Base-by-base conservation (phyloP, 192 early-diverging fungal genomes). In the Funneliformis mosseae region DNA sequence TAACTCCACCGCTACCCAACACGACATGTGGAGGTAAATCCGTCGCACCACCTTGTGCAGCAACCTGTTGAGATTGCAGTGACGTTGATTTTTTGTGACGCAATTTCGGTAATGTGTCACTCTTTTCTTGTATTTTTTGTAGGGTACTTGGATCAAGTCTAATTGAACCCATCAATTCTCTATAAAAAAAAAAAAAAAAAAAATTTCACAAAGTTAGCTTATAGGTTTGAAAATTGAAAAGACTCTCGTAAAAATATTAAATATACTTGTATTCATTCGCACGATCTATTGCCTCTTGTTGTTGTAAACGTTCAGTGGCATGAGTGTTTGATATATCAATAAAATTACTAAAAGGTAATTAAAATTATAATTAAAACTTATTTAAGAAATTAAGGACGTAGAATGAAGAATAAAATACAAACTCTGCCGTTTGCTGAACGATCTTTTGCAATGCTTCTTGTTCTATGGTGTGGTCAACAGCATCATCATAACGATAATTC, bases 201-300 rank as follows among this genome's bases (percentile, higher is more conserved):
- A 18, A 28, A 39, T 33, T 66, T 67, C 4, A 43, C 6, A 55
- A 39, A 23, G 18, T 75, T 3, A 55, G 23, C 7, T 28, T 18
- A 11, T 63, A 63, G 2, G 0, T 3, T 16, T 43, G 14, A 18
- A 43, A 46, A 73, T 9, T 39, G 48, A 46, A 12, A 50, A 28
- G 6, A 9, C 10, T 45, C 25, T 27, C 1, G 28, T 25, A 55
- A 66, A 25, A 7, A n/a, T 38, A 18, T 10, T 67, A 67, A 18
- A 63, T n/a, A n/a, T 78, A 78, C 76, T 45, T 78, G 63, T 78
- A 78, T 61, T 78, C 76, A 61, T 78, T 78, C 8, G 63, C 76
- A 48, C 76, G 76, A 78, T 78, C 76, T 27, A 78, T 78, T n/a
- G 41, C 76, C 28, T 78, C 76, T 48, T 78, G 76, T 63, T 78